A percentile compares a stretch with the other conserved stretches of the same genome.
These are phyloP conservation scores for Trifolium subterraneum DNA, from an alignment of 306 rosid genomes.

Conservation along the genomic window DNA sequence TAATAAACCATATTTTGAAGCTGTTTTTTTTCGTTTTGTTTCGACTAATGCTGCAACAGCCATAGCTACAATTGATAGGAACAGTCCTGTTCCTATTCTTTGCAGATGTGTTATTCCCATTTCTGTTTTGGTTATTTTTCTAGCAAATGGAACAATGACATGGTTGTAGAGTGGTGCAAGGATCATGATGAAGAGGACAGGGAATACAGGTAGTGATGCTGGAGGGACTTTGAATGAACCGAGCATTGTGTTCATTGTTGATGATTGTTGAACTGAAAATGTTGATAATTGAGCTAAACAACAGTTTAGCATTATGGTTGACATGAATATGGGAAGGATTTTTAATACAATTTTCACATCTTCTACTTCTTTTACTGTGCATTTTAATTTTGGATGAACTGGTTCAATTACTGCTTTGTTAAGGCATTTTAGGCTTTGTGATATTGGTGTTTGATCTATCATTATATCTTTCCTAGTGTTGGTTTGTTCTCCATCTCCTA, in stretches of 20 bases:
- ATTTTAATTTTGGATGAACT: slow-evolving; percentile 54
- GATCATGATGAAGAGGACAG: slow-evolving; percentile 72
- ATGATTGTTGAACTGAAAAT: slow-evolving; percentile 83
- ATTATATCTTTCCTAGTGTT: slow-evolving; percentile 29
- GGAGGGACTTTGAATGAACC: slow-evolving; percentile 78
- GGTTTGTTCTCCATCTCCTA: slow-evolving; percentile 37
- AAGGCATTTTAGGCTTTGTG: slow-evolving; percentile 60
- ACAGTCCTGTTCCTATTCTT: slow-evolving; percentile 73
- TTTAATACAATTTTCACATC: slow-evolving; percentile 62
- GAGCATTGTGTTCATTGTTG: slow-evolving; percentile 74
- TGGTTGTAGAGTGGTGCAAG: slow-evolving; percentile 75
- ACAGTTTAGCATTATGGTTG: slow-evolving; percentile 77
- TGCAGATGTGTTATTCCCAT: slow-evolving; percentile 69
- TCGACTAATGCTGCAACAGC: slow-evolving; percentile 84
- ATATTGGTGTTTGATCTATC: slow-evolving; percentile 32
- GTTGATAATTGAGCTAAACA: slow-evolving; percentile 91
- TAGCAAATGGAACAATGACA: slow-evolving; percentile 56
- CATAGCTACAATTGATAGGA: slow-evolving; percentile 75
- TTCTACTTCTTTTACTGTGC: slow-evolving; percentile 70
- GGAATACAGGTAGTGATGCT: slow-evolving; percentile 81
- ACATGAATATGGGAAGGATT: slow-evolving; percentile 71
- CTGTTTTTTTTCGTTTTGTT: slow-evolving; percentile 66
- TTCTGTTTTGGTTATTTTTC: slow-evolving; percentile 63
- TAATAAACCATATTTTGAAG: slow-evolving; percentile 35
- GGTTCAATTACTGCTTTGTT: slow-evolving; percentile 56